Conservation (phyloP, 352 stramenopile genomes). For the Globisporangium apiculatum region DNA sequence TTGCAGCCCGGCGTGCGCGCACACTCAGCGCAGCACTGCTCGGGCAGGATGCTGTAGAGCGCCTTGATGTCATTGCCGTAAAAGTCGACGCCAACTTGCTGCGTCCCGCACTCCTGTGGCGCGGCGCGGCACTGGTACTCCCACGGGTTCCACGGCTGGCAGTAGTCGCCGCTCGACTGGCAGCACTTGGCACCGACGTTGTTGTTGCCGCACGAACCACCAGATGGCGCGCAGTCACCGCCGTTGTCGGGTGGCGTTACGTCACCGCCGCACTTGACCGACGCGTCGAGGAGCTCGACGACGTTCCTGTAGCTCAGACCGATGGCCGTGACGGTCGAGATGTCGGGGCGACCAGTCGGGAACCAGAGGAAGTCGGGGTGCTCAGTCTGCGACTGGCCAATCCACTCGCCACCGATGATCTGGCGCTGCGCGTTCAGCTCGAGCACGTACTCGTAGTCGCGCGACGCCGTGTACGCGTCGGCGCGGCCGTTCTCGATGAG, state of each 20-base stretch:
- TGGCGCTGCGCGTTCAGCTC: slow-evolving; percentile 12
- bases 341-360: slow-evolving; percentile 3
- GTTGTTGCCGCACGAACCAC: not conserved
- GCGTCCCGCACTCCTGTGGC: slow-evolving; percentile 10
- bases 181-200: not conserved
- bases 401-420: slow-evolving; percentile 17
- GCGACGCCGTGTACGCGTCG: slow-evolving; percentile 4
- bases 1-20: slow-evolving; percentile 22
- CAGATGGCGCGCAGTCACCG: not conserved
- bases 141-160: slow-evolving; percentile 31
- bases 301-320: slow-evolving; percentile 11
- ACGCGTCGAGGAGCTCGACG: slow-evolving; percentile 4
- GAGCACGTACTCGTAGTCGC: slow-evolving; percentile 13
- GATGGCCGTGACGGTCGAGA: slow-evolving; percentile 4
- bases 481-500: slow-evolving; percentile 9
- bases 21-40: slow-evolving; percentile 23
- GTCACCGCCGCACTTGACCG: slow-evolving; percentile 1
- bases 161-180: slow-evolving; percentile 21
- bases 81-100: slow-evolving; percentile 14
- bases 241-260: not conserved
- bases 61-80: slow-evolving; percentile 13
- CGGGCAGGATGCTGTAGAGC: slow-evolving; percentile 6
- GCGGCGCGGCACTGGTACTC: slow-evolving; percentile 32
- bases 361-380: slow-evolving; percentile 16
- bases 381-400: slow-evolving; percentile 9